Conservation (phyloP, 2,329 filamentous ascomycete genomes). For the Elsinoe fawcettii region DNA sequence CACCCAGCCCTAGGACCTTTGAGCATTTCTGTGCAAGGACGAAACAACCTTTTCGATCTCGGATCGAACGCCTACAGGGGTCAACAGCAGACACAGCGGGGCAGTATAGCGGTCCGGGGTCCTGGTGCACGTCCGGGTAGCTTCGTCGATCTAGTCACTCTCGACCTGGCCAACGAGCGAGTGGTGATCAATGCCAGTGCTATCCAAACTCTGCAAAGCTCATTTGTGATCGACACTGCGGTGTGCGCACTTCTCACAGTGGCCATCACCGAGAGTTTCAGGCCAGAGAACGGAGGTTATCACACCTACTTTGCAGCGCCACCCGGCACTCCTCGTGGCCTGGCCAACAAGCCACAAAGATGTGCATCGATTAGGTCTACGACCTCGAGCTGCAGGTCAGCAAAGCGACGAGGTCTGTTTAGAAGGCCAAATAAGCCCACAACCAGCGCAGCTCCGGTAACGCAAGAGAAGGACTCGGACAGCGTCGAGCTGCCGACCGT, state of each 20-base stretch:
- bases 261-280: slow-evolving; percentile 36
- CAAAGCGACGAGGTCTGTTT: slow-evolving; percentile 17
- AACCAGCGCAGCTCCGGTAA: slow-evolving; percentile 16
- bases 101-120: slow-evolving; percentile 30
- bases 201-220: slow-evolving; percentile 36
- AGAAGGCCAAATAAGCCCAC: slow-evolving; percentile 17
- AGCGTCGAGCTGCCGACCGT: slow-evolving; percentile 33
- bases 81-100: slow-evolving; percentile 6
- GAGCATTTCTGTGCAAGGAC: slow-evolving; percentile 32
- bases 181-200: slow-evolving; percentile 39
- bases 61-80: not conserved
- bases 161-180: slow-evolving; percentile 37
- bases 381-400: slow-evolving; percentile 3
- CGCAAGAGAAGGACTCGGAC: slow-evolving; percentile 25
- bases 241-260: slow-evolving; percentile 37
- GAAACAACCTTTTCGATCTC: slow-evolving; percentile 14
- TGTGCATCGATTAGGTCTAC: not conserved
- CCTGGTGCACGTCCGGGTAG: slow-evolving; percentile 32
- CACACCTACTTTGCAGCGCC: slow-evolving; percentile 16
- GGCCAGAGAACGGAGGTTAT: slow-evolving; percentile 15
- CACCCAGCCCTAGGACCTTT: slow-evolving; percentile 40
- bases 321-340: not conserved
- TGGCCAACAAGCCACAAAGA: slow-evolving; percentile 9
- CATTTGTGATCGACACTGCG: slow-evolving; percentile 40
- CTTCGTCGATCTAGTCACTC: slow-evolving; percentile 37